Base-by-base conservation (phyloP, 2,329 filamentous ascomycete genomes). In the Hymenoscyphus scutula region DNA sequence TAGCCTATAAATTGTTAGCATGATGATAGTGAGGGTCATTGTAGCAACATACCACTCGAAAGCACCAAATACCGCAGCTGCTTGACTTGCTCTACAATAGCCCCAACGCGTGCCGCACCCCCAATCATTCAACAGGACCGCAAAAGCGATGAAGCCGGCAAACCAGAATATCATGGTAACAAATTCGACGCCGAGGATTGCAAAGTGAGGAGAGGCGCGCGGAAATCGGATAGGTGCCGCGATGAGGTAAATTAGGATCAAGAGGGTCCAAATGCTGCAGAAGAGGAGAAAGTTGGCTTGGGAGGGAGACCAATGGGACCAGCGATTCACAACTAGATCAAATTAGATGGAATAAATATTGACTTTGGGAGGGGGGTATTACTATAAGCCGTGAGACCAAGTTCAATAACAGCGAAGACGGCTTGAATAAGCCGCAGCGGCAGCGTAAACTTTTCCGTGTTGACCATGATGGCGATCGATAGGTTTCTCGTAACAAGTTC, bases 91-190 rank as follows among this genome's bases (percentile, higher is more conserved):
- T 23, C 65, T 60, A 32, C 71, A 74, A 1, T 64, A 61, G 0
- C 65, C 59, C 64, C 58, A 65, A 6, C 80, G 78, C 51, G 77
- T 80, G 72, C 85, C 87, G 62, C 82, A 78, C 8, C 73, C 76
- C 0, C 84, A 78, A 17, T 83, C 80, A 59, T 84, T 83, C 62
- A 92, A 76, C 61, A 81, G 80, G 23, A 86, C 88, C 0, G 89
- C 91, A 11, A 93, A 76, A 0, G 91, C 91, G 68, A 96, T 87
- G 70, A 92, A 89, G 6, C 91, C 92, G 0, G 89, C 88, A 73
- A 97, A 95, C 92, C 92, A 97, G 80, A 96, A 96, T 62, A 96
- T 81, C 77, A 89, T 88, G 10, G 91, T 95, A 27, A 95, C 68
- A 55, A 79, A 80, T 71, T 96, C 90, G 34, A 91, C 80, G 1